These are phyloP conservation scores for Choricystis sp. DNA, from an alignment of 139 green algal species.

Conservation along the genomic window DNA sequence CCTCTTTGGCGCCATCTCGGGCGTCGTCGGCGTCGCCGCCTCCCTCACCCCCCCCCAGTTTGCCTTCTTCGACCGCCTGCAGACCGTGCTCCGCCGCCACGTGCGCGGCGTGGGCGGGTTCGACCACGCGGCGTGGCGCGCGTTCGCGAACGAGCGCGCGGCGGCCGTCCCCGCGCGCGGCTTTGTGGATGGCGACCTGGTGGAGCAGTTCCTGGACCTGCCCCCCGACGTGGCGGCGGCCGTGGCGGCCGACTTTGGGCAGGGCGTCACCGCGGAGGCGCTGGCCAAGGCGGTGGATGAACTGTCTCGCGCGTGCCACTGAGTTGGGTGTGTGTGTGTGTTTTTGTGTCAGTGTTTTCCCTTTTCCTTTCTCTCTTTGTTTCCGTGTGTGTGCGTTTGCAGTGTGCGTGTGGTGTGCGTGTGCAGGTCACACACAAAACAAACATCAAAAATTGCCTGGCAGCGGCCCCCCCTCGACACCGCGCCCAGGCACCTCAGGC, in stretches of 20 bases:
- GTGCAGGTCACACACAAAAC: too few species aligned
- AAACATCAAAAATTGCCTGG: too few species aligned
- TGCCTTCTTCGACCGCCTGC: conserved; percentile 43
- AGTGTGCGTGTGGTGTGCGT: too few species aligned
- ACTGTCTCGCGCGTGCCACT: not conserved
- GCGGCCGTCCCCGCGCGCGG: conserved; percentile 13
- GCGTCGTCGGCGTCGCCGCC: conserved; percentile 78
- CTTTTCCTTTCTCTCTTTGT: not conserved
- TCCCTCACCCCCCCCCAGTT: conserved; percentile 52
- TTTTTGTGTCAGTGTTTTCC: not conserved
- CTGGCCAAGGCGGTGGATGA: conserved; percentile 4
- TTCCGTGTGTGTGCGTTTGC: too few species aligned
- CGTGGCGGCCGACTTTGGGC: conserved; percentile 23
- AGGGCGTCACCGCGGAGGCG: conserved; percentile 21
- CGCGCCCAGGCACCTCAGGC: too few species aligned
- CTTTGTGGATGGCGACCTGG: conserved; percentile 91
- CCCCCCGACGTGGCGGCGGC: conserved; percentile 16
- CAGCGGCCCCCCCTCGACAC: too few species aligned
- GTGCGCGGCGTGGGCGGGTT: conserved; percentile 78
- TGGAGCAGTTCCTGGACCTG: conserved; percentile 87
- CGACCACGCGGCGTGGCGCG: conserved; percentile 60
- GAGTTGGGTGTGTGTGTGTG: not conserved
- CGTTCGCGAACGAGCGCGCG: conserved; percentile 62
- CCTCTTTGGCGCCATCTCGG: conserved; percentile 80
- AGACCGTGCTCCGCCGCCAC: conserved; percentile 38